Evolutionary conservation across 495 filamentous ascomycete genomes (phyloP).

Genomic region (Daldinia concentrica): DNA sequence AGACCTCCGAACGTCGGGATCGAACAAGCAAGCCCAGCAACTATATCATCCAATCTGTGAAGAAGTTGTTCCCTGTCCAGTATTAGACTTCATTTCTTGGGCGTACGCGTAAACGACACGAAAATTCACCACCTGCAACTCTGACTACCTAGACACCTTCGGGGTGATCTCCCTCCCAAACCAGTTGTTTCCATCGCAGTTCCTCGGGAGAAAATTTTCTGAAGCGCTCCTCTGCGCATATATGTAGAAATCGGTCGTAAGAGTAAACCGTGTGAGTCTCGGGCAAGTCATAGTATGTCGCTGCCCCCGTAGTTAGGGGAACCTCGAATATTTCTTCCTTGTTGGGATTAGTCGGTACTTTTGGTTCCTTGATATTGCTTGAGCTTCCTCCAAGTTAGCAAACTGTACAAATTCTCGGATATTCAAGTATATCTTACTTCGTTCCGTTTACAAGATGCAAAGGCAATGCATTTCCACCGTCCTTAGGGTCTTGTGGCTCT

Average conservation of each 20-base stretch:
- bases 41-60: not conserved
- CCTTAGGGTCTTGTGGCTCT: not conserved
- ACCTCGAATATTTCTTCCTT: not conserved
- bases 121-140: not conserved
- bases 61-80: not conserved
- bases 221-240: conserved; percentile 8
- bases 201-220: conserved; percentile 13
- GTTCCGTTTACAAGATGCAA: not conserved
- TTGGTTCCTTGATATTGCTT: not conserved
- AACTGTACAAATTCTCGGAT: not conserved
- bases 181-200: conserved; percentile 4
- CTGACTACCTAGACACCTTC: not conserved
- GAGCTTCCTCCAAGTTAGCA: not conserved
- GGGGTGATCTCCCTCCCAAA: not conserved
- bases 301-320: not conserved
- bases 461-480: not conserved
- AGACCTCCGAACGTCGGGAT: not conserved
- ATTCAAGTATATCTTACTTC: not conserved
- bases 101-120: not conserved
- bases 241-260: not conserved
- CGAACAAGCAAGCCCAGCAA: not conserved
- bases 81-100: not conserved
- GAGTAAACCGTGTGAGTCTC: not conserved
- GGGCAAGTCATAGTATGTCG: not conserved
- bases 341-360: not conserved